A percentile compares a stretch with the other conserved stretches of the same genome.
phyloP scores from a whole-genome alignment of 2,329 filamentous ascomycete species.

The Diaporthe ilicicola region DNA sequence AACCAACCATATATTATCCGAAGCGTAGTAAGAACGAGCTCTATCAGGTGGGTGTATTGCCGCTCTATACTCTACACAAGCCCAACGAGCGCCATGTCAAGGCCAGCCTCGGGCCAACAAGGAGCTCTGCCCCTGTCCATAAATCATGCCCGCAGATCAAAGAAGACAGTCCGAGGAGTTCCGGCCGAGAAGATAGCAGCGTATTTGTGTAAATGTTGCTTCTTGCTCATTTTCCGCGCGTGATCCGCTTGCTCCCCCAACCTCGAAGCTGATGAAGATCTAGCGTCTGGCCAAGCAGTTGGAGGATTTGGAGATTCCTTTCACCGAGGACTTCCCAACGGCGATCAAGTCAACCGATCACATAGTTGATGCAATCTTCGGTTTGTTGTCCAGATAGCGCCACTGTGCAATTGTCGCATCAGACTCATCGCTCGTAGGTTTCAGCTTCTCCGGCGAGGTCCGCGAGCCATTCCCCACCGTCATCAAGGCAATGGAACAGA shows the following conservation, averaged over 20 bases:
- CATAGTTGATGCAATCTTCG: conserved; percentile 92
- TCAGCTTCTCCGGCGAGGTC: conserved; percentile 91
- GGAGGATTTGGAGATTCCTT: conserved; percentile 81
- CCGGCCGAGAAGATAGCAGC: background rate
- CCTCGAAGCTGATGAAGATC: conserved; percentile 42
- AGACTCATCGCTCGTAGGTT: conserved; percentile 61
- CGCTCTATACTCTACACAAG: background rate
- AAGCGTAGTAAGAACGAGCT: conserved; percentile 91
- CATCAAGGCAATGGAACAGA: conserved; percentile 78
- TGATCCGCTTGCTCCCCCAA: conserved; percentile 33
- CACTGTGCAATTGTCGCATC: conserved; percentile 3
- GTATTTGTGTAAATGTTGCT: background rate
- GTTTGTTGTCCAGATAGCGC: conserved; percentile 53
- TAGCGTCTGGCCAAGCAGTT: conserved; percentile 87
- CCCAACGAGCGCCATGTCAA: background rate
- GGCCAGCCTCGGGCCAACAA: background rate
- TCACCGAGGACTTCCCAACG: conserved; percentile 79
- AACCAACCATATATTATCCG: conserved; percentile 88
- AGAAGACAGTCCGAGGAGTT: background rate
- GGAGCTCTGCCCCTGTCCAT: background rate
- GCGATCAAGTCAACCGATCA: conserved; percentile 78
- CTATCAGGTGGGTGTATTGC: conserved; percentile 71
- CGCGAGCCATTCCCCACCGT: conserved; percentile 90
- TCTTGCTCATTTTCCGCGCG: conserved; percentile 28
- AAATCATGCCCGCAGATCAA: background rate